A percentile compares a stretch with the other conserved stretches of the same genome.
Conservation (phyloP, 768 basidiomycete species). For the Xerocomellus intermedius region DNA sequence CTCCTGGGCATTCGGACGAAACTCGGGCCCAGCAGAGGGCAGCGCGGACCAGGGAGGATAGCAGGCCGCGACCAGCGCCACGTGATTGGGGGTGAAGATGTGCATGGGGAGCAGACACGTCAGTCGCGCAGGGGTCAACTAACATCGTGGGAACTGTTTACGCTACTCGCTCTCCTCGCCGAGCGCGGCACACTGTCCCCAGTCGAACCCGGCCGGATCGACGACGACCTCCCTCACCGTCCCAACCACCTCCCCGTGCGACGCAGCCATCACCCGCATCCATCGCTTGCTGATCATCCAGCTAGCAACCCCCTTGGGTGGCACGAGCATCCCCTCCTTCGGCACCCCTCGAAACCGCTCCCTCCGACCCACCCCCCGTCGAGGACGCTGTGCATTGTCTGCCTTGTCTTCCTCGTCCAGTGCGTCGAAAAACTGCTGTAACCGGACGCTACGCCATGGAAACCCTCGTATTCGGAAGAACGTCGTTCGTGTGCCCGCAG, state of each 20-base stretch:
- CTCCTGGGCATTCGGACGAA: slow-evolving; percentile 80
- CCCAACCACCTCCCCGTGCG: slow-evolving; percentile 48
- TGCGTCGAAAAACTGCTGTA: slow-evolving; percentile 56
- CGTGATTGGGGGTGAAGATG: slow-evolving; percentile 80
- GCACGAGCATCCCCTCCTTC: slow-evolving; percentile 57
- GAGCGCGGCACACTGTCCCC: slow-evolving; percentile 46
- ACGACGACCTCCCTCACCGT: slow-evolving; percentile 43
- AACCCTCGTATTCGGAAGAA: slow-evolving; percentile 56
- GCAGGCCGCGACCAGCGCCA: slow-evolving; percentile 79
- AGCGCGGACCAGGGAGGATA: slow-evolving; percentile 80
- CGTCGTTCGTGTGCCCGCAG: slow-evolving; percentile 30
- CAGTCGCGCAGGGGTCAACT: too few relatives aligned
- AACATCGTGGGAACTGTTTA: slow-evolving; percentile 17
- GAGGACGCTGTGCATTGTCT: slow-evolving; percentile 48
- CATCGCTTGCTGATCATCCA: slow-evolving; percentile 81
- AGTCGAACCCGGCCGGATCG: slow-evolving; percentile 48
- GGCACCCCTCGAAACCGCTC: slow-evolving; percentile 51
- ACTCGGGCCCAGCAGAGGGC: slow-evolving; percentile 71
- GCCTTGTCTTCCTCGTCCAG: slow-evolving; percentile 57
- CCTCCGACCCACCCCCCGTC: slow-evolving; percentile 56
- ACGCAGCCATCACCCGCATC: slow-evolving; percentile 42
- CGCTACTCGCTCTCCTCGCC: slow-evolving; percentile 53
- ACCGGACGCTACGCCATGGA: slow-evolving; percentile 65
- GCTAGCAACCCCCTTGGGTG: slow-evolving; percentile 59
- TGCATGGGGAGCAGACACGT: slow-evolving; percentile 27